These are phyloP conservation scores for Pseudoneurospora amorphoporcata DNA, from an alignment of 495 filamentous ascomycete genomes.

Conservation along the genomic window DNA sequence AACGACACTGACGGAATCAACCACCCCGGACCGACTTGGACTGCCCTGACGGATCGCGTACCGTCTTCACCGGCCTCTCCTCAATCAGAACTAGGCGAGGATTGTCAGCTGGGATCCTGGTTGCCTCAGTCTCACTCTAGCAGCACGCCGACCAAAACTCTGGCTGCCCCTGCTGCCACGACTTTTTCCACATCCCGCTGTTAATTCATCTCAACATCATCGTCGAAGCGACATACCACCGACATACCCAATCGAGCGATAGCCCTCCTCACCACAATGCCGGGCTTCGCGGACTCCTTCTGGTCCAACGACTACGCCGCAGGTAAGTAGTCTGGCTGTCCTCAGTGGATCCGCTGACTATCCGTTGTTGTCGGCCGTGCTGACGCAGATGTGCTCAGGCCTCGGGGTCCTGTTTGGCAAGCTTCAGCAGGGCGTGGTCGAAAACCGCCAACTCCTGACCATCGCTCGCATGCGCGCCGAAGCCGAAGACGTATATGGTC, in stretches of 20 bases:
- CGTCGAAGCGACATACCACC: not conserved
- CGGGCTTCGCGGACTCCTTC: conserved; percentile 86
- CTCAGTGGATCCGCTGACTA: not conserved
- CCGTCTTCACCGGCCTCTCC: not conserved
- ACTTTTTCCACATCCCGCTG: not conserved
- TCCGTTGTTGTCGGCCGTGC: conserved; percentile 5
- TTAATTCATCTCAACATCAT: not conserved
- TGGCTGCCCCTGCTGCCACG: conserved; percentile 13
- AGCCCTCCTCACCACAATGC: conserved; percentile 42
- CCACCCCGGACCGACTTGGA: not conserved
- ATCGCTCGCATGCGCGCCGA: conserved; percentile 93
- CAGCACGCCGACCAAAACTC: conserved; percentile 9
- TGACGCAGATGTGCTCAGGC: conserved; percentile 36
- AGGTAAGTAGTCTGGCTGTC: conserved; percentile 38
- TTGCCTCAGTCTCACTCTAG: conserved; percentile 18
- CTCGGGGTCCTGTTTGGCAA: conserved; percentile 94
- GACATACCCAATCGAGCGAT: conserved; percentile 2
- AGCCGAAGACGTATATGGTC: conserved; percentile 83
- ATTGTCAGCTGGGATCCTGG: conserved; percentile 8
- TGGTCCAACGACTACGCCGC: conserved; percentile 92
- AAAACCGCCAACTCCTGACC: conserved; percentile 87
- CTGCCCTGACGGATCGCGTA: not conserved
- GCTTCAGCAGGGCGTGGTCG: conserved; percentile 88
- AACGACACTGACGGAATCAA: not conserved
- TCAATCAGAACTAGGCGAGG: not conserved